A percentile compares a stretch with the other conserved stretches of the same genome.
Evolutionary conservation across 2,329 filamentous ascomycete species (phyloP).

Genomic region (Aspergillus aculeatinus): DNA sequence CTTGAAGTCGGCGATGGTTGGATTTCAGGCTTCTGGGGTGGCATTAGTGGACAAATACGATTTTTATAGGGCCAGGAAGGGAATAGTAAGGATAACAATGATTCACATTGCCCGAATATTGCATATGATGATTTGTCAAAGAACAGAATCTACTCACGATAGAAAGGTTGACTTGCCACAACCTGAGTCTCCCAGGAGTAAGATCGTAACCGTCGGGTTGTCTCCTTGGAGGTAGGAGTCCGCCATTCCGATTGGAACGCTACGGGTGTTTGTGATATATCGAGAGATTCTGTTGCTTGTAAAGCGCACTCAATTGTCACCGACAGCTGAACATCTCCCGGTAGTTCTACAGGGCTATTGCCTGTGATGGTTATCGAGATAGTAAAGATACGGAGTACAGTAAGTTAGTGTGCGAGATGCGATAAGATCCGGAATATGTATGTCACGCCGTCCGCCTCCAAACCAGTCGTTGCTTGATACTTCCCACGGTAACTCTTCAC

Average conservation of each 20-base stretch:
- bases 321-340: background rate
- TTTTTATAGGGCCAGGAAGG: too few species aligned
- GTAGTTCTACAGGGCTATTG: background rate
- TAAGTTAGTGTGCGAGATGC: background rate
- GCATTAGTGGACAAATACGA: background rate
- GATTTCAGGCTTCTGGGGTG: slow-evolving; percentile 19
- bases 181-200: slow-evolving; percentile 59
- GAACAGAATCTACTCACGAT: slow-evolving; percentile 49
- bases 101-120: too few species aligned
- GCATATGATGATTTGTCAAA: background rate
- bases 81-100: too few species aligned
- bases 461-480: background rate
- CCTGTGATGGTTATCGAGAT: background rate
- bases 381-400: too few species aligned
- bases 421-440: background rate
- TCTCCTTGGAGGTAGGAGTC: slow-evolving; percentile 1
- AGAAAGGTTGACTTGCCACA: slow-evolving; percentile 64
- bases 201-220: slow-evolving; percentile 39
- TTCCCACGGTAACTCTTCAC: background rate
- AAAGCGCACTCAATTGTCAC: background rate
- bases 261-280: background rate
- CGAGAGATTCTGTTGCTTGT: background rate
- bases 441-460: background rate
- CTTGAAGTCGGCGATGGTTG: slow-evolving; percentile 17
- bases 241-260: slow-evolving; percentile 8